Percentiles rank a stretch among this genome's conserved stretches.
Conservation (phyloP, 2,329 filamentous ascomycete genomes). For the Sporothrix euskadiensis region DNA sequence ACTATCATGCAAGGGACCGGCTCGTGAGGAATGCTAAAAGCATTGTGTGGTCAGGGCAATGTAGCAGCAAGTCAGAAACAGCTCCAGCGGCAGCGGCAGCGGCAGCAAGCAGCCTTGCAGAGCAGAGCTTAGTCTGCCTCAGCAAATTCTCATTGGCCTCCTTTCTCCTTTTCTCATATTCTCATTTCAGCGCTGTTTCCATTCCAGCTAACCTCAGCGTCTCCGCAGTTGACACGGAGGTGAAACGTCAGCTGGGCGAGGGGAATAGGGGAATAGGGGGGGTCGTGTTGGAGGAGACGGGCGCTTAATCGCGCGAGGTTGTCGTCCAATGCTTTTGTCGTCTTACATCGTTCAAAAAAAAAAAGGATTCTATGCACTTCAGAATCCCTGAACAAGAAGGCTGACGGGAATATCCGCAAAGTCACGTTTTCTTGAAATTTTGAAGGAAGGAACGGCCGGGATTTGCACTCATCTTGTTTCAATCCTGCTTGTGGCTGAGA, state of each 20-base stretch:
- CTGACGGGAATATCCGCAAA: not conserved
- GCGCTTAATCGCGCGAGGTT: not conserved
- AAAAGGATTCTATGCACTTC: too few species aligned
- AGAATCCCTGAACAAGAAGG: not conserved
- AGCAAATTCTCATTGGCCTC: not conserved
- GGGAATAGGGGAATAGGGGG: not conserved
- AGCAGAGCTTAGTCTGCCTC: too few species aligned
- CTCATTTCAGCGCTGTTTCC: not conserved
- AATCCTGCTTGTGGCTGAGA: slow-evolving; percentile 3
- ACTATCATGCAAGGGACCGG: not conserved
- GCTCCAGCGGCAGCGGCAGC: not conserved
- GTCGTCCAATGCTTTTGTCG: not conserved
- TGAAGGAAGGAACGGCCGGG: not conserved
- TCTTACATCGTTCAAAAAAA: too few species aligned
- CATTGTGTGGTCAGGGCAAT: not conserved
- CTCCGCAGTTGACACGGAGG: slow-evolving; percentile 27
- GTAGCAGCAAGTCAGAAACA: not conserved
- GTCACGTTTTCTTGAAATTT: not conserved
- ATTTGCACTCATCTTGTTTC: not conserved
- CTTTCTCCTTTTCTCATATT: not conserved
- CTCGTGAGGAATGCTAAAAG: not conserved
- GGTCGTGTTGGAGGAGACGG: not conserved
- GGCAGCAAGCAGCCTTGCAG: not conserved
- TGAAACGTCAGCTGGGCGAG: slow-evolving; percentile 21
- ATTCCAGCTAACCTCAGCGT: not conserved